phyloP scores from a whole-genome alignment of 1,284 basidiomycete species.

The Amylostereum chailletii region DNA sequence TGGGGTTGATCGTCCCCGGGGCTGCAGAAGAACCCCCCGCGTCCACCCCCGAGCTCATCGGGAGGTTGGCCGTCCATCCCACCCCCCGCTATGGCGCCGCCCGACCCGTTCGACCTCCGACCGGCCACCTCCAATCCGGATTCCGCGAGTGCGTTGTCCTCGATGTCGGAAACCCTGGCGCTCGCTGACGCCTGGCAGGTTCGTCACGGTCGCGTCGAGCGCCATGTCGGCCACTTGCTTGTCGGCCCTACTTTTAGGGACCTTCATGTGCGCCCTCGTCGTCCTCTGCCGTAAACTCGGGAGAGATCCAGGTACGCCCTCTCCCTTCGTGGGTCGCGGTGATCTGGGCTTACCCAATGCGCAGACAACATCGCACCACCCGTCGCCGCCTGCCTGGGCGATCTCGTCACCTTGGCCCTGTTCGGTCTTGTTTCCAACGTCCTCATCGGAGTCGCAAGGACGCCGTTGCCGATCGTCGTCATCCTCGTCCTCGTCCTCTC shows the following conservation, averaged over 20 bases:
- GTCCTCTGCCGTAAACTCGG: constrained; percentile 70
- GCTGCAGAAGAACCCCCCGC: constrained; percentile 18
- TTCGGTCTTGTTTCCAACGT: constrained; percentile 57
- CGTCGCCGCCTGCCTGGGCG: constrained; percentile 87
- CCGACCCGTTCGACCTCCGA: constrained; percentile 1
- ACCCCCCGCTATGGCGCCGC: constrained; percentile 7
- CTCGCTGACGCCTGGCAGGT: constrained; percentile 28
- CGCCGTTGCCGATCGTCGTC: constrained; percentile 59
- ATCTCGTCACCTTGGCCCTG: constrained; percentile 83
- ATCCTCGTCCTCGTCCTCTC: constrained; percentile 53
- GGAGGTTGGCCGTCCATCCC: not conserved
- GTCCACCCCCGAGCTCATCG: constrained; percentile 1
- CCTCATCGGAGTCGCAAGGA: constrained; percentile 59
- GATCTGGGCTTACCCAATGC: not conserved
- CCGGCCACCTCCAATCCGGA: constrained; percentile 30
- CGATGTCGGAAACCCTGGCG: not conserved
- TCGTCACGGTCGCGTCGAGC: constrained; percentile 82
- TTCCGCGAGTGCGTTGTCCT: constrained; percentile 38
- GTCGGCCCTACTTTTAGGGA: constrained; percentile 76
- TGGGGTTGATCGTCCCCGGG: constrained; percentile 56
- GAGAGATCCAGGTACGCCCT: constrained; percentile 71
- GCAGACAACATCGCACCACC: constrained; percentile 94
- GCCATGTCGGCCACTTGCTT: constrained; percentile 84
- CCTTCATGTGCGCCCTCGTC: constrained; percentile 87
- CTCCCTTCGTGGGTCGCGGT: not conserved